Evolutionary conservation across 2,329 filamentous ascomycete genomes (phyloP), one percentile per base, ranked within the genome.

Genomic region (Penicillium griseofulvum): DNA sequence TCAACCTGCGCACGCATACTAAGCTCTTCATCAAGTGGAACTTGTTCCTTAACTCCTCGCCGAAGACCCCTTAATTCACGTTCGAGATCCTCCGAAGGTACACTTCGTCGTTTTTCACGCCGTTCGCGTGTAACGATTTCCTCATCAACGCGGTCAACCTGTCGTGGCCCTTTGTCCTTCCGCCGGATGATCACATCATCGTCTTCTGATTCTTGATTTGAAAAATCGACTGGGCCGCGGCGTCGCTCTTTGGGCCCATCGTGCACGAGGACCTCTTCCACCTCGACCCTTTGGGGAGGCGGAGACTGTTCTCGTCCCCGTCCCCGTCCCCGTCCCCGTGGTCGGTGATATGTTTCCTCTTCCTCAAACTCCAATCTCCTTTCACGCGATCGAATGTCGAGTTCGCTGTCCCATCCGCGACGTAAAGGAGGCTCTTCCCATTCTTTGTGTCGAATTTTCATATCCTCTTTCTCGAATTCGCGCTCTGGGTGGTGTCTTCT

Each of bases 401-500:
- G 19, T 19, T 54, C 52, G 6, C 52, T 54, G 19, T 54, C 52
- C 52, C 52, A 54, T 19, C 52, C 52, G 4, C 52, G 41, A 16
- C 34, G 47, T 22, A 51, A 34, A 7, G 52, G 47, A 4, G 16
- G 47, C 9, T 41, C 52, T 16, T 39, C 34, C n/a, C 29, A 16
- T 28, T 64, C 63, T 51, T 58, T 63, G 52, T 57, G 61, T 22
- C 53, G 52, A 42, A 64, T 61, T 7, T 59, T n/a, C 22, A 48
- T 22, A 39, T 54, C 52, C 6, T 64, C 59, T 54, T 78, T 72
- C 22, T 66, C 54, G 1, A 59, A 39, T 36, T 49, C 45, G n/a
- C 31, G 16, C 31, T 58, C 54, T n/a, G 24, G 33, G 9, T 53
- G 22, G 60, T 61, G 22, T 52, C 62, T 56, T 56, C 58, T 49